These are phyloP conservation scores for Staphylotrichum tortipilum DNA, from an alignment of 495 filamentous ascomycete species.

Conservation along the genomic window DNA sequence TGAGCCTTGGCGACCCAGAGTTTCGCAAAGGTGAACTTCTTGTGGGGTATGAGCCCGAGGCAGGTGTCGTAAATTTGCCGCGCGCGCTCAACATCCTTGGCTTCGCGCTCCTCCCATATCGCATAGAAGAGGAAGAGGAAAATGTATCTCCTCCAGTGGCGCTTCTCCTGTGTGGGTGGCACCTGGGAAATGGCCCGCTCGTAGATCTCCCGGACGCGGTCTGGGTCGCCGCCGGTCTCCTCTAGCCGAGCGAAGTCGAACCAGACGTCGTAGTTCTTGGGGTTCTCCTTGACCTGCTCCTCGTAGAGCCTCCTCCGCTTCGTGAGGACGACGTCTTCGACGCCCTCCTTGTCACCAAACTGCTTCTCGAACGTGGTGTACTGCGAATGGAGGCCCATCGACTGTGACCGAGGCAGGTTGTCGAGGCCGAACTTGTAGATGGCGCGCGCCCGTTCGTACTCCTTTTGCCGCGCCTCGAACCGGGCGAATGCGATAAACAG, in stretches of 20 bases:
- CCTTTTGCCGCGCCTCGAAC: slow-evolving; percentile 88
- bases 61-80: slow-evolving; percentile 87
- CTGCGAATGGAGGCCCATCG: slow-evolving; percentile 73
- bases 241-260: slow-evolving; percentile 91
- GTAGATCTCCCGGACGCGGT: slow-evolving; percentile 83
- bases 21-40: slow-evolving; percentile 96
- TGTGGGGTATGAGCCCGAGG: slow-evolving; percentile 81
- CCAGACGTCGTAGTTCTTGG: slow-evolving; percentile 93
- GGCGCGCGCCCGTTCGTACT: slow-evolving; percentile 87
- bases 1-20: slow-evolving; percentile 90
- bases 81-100: slow-evolving; percentile 69
- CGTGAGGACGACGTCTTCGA: slow-evolving; percentile 91
- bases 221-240: slow-evolving; percentile 69
- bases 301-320: slow-evolving; percentile 92
- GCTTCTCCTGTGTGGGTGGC: slow-evolving; percentile 91
- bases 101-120: slow-evolving; percentile 82
- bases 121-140: slow-evolving; percentile 98
- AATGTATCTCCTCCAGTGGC: slow-evolving; percentile 94
- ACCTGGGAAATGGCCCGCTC: slow-evolving; percentile 94
- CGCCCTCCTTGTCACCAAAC: slow-evolving; percentile 85
- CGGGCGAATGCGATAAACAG: slow-evolving; percentile 88
- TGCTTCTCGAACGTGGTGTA: slow-evolving; percentile 99
- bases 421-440: slow-evolving; percentile 97
- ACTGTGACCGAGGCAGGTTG: slow-evolving; percentile 78
- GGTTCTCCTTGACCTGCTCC: slow-evolving; percentile 84